Base-by-base conservation (phyloP, 257 asterid species). In the Solanum chiquidenum region DNA sequence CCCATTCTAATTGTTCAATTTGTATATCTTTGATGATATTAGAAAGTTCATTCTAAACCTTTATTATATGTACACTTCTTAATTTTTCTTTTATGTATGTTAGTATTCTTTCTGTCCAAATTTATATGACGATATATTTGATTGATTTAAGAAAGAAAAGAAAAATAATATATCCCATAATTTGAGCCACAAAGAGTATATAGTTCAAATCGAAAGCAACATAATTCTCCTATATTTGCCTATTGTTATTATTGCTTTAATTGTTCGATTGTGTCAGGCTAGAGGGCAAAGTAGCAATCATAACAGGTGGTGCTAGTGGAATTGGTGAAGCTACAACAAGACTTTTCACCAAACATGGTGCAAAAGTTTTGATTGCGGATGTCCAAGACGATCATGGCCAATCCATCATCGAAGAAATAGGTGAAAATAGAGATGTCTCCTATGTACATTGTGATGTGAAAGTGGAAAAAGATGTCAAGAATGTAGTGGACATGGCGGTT, bases 231-330 rank as follows among this genome's bases (percentile, higher is more conserved):
- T 55, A 55, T 55, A 5, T 52, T 52, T 52, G 62, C 62, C 62
- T 6, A 55, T 18, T 20, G 25, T 58, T 20, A 10, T 68, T 68
- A 68, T 69, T 13, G 75, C 3, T 14, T 31, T 31, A 31, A 7
- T 31, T 33, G 44, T 72, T 74, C 11, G 2, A 75, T 75, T 37
- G 5, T 23, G 3, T 77, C 35, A 89, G 90, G 87, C 52, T 83
- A 5, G 91, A 88, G 71, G 92, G 90, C 5, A 90, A 88, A 64
- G 90, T 88, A 3, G 90, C 91, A 4, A 21, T 90, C 6, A 83
- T 90, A 23, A 90, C 91, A 2, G 91, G 92, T 1, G 92, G 88
- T 2, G 92, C 91, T 3, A 88, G 90, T 18, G 92, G 91, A 0
- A 83, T 90, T 31, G 91, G 91, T 1, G 89, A 58, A 64, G 23